phyloP scores from a whole-genome alignment of 1,139 yeast genomes.

The Pneumocystis sp. region DNA sequence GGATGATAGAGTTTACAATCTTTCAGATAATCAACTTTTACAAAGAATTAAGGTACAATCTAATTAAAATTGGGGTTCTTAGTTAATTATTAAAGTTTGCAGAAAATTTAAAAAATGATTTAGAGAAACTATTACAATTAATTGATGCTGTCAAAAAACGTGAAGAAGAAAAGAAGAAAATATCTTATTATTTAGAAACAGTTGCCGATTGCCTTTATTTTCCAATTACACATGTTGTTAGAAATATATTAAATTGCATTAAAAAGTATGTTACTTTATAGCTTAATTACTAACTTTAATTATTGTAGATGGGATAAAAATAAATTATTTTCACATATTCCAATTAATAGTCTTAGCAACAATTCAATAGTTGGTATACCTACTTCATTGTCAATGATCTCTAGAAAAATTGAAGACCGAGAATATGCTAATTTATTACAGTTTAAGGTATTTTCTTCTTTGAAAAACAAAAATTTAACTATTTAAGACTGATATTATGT shows the following conservation, averaged over 20 bases:
- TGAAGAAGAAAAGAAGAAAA: neutral
- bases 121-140: neutral
- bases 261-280: neutral
- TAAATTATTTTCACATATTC: neutral
- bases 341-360: neutral
- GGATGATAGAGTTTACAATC: conserved; percentile 5
- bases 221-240: neutral
- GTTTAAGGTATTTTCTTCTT: neutral
- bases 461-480: neutral
- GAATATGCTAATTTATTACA: neutral
- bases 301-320: neutral
- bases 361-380: neutral
- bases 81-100: neutral
- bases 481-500: neutral
- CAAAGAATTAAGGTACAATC: neutral
- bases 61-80: neutral
- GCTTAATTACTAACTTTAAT: neutral
- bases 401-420: neutral
- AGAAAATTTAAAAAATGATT: neutral
- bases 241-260: neutral
- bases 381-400: neutral
- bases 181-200: neutral
- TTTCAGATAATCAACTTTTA: neutral
- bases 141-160: neutral
- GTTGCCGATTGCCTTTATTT: neutral